A percentile compares a stretch with the other conserved stretches of the same genome.
Evolutionary conservation across 2,329 filamentous ascomycete species (phyloP).

Genomic region (Phaeosphaeria sp.): DNA sequence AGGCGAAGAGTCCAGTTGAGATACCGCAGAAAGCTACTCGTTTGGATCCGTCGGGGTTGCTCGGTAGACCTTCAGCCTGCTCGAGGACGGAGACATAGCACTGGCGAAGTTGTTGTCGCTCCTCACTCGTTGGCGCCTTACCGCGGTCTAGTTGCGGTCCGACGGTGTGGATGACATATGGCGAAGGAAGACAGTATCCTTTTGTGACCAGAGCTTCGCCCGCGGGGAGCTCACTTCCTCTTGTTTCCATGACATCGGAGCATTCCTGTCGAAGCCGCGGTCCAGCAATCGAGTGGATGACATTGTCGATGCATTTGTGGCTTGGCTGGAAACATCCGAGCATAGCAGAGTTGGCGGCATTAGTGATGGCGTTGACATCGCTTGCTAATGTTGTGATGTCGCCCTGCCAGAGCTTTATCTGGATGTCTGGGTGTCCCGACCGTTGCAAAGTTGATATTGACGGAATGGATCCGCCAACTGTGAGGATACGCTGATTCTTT

Average conservation of each 20-base stretch:
- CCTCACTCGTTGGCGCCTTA: slow-evolving; percentile 18
- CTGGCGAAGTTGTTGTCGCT: slow-evolving; percentile 29
- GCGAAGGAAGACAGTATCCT: slow-evolving; percentile 36
- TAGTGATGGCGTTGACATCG: slow-evolving; percentile 44
- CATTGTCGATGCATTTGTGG: slow-evolving; percentile 48
- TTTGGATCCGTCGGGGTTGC: slow-evolving; percentile 30
- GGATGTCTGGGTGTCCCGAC: slow-evolving; percentile 3
- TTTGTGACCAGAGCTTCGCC: slow-evolving; percentile 37
- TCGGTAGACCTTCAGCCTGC: slow-evolving; percentile 31
- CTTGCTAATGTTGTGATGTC: slow-evolving; percentile 42
- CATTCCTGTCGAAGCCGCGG: slow-evolving; percentile 43
- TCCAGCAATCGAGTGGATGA: slow-evolving; percentile 43
- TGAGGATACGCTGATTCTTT: slow-evolving; percentile 18
- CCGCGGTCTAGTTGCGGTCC: slow-evolving; percentile 40
- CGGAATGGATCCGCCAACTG: slow-evolving; percentile 13
- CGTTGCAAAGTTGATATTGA: slow-evolving; percentile 1
- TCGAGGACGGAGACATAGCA: slow-evolving; percentile 43
- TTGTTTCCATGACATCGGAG: slow-evolving; percentile 27
- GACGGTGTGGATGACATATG: slow-evolving; percentile 44
- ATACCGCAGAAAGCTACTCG: slow-evolving; percentile 44
- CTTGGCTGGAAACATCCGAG: slow-evolving; percentile 46
- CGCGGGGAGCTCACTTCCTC: slow-evolving; percentile 26
- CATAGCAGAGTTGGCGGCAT: slow-evolving; percentile 45
- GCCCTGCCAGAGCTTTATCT: slow-evolving; percentile 40
- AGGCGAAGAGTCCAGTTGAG: slow-evolving; percentile 47